Evolutionary conservation across 1,139 yeast genomes (phyloP).

Genomic region (Candida mesenterica): DNA sequence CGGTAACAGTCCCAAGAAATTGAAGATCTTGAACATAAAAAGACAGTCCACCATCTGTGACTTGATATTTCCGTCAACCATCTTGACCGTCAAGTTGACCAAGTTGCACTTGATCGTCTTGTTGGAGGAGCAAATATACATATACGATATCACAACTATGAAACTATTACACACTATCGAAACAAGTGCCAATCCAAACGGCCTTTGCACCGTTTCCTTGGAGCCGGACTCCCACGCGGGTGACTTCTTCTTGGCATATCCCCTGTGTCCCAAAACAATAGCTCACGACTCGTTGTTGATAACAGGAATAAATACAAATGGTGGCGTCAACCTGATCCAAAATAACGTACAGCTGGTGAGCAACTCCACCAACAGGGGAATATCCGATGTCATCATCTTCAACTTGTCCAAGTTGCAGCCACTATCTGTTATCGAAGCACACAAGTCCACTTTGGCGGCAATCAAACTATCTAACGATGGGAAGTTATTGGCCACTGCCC

Average conservation of each 20-base stretch:
- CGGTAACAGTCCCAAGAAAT: slow-evolving; percentile 73
- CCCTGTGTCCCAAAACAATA: slow-evolving; percentile 67
- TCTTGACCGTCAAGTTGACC: slow-evolving; percentile 75
- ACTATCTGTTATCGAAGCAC: slow-evolving; percentile 87
- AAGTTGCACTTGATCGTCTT: slow-evolving; percentile 71
- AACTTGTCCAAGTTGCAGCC: slow-evolving; percentile 80
- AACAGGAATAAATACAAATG: slow-evolving; percentile 45
- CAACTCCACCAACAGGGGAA: slow-evolving; percentile 44
- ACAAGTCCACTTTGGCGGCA: slow-evolving; percentile 80
- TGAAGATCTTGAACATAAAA: slow-evolving; percentile 81
- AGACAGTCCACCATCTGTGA: slow-evolving; percentile 74
- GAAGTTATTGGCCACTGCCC: slow-evolving; percentile 82
- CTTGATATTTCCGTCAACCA: slow-evolving; percentile 82
- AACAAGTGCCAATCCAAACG: slow-evolving; percentile 66
- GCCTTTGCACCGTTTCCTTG: slow-evolving; percentile 67
- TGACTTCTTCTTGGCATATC: slow-evolving; percentile 75
- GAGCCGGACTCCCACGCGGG: slow-evolving; percentile 39
- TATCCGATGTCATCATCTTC: slow-evolving; percentile 89
- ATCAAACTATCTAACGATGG: slow-evolving; percentile 81
- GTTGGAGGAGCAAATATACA: slow-evolving; percentile 80
- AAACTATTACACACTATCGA: slow-evolving; percentile 84
- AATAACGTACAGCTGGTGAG: slow-evolving; percentile 46
- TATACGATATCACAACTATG: slow-evolving; percentile 89
- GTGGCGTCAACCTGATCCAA: slow-evolving; percentile 42
- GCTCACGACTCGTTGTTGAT: slow-evolving; percentile 45